These are phyloP conservation scores for Podila clonocystis DNA, from an alignment of 192 early-diverging fungal genomes.

Conservation along the genomic window DNA sequence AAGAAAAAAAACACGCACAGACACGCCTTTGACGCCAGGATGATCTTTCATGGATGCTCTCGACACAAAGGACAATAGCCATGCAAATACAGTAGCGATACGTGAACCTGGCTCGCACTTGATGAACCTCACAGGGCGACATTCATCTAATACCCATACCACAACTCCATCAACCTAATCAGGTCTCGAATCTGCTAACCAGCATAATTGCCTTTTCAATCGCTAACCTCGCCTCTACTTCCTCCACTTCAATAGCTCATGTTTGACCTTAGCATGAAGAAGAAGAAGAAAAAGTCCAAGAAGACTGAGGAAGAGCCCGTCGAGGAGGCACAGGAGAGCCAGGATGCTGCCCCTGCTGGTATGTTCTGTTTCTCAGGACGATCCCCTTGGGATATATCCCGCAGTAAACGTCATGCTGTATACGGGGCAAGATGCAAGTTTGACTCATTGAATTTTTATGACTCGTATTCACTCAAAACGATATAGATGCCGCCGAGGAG, in stretches of 20 bases:
- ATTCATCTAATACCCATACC: too few relatives aligned
- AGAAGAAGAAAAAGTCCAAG: slow-evolving; percentile 61
- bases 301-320: slow-evolving; percentile 51
- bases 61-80: too few relatives aligned
- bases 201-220: background rate
- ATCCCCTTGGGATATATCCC: background rate
- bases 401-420: background rate
- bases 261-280: slow-evolving; percentile 59
- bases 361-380: background rate
- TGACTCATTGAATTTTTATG: background rate
- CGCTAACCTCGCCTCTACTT: background rate
- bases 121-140: too few relatives aligned
- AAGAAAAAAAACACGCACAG: background rate
- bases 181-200: background rate
- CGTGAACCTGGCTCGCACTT: too few relatives aligned
- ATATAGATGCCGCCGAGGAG: slow-evolving; percentile 52
- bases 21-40: background rate
- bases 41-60: too few relatives aligned
- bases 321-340: slow-evolving; percentile 41
- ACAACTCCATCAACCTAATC: too few relatives aligned
- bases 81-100: too few relatives aligned
- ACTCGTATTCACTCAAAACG: background rate
- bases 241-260: background rate
- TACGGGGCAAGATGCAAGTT: too few relatives aligned
- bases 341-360: slow-evolving; percentile 24